phyloP scores from a whole-genome alignment of 192 early-diverging fungal genomes.

The Tieghemiomyces parasiticus region DNA sequence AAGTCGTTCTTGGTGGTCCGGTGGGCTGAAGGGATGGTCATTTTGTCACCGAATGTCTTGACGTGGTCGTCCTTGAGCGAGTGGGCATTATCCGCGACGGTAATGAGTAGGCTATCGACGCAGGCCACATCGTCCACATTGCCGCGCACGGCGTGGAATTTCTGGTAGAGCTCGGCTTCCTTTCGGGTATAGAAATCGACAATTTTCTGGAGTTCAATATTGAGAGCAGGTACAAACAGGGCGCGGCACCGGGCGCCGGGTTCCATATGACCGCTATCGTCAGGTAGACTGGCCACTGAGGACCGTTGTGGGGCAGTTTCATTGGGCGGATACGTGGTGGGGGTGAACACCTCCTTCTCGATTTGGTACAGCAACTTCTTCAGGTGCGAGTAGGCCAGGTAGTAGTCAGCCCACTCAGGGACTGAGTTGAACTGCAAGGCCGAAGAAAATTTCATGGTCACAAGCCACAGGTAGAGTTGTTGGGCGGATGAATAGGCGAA shows the following conservation, averaged over 20 bases:
- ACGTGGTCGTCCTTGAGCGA: background rate
- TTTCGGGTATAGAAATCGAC: constrained; percentile 68
- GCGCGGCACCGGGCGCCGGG: constrained; percentile 12
- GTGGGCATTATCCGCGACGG: background rate
- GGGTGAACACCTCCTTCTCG: constrained; percentile 39
- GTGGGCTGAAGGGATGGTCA: background rate
- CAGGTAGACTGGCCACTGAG: constrained; percentile 19
- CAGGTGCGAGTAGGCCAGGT: constrained; percentile 62
- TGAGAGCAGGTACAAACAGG: constrained; percentile 53
- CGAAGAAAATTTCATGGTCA: constrained; percentile 91
- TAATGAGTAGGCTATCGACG: constrained; percentile 2
- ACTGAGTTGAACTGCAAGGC: constrained; percentile 83
- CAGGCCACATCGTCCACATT: constrained; percentile 32
- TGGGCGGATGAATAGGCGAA: no score
- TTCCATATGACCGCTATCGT: constrained; percentile 15
- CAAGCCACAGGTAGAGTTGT: no score
- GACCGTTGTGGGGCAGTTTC: constrained; percentile 11
- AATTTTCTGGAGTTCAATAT: constrained; percentile 75
- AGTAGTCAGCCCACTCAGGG: constrained; percentile 70
- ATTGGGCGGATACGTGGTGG: constrained; percentile 9
- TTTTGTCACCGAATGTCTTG: background rate
- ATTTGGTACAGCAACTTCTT: constrained; percentile 66
- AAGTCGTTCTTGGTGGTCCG: background rate
- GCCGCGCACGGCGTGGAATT: constrained; percentile 41
- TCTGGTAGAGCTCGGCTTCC: constrained; percentile 56